Evolutionary conservation across 768 basidiomycete genomes (phyloP).

Genomic region (Gyrodon lividus): DNA sequence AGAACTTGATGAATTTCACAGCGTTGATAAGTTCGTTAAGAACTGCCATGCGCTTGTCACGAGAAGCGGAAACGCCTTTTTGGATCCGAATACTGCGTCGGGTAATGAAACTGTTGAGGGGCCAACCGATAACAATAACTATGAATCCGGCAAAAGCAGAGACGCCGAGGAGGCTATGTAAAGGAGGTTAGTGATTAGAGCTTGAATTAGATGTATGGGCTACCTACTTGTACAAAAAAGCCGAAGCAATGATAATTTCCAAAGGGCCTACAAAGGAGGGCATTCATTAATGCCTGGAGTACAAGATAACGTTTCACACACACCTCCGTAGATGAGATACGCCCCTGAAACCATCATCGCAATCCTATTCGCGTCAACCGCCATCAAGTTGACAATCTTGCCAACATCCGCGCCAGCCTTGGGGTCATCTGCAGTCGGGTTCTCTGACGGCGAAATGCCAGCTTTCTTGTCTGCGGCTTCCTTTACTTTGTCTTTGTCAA

Average conservation of each 20-base stretch:
- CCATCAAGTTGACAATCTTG: constrained; percentile 90
- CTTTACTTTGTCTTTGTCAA: constrained; percentile 47
- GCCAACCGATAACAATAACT: constrained; percentile 39
- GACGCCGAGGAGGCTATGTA: constrained; percentile 49
- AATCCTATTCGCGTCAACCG: constrained; percentile 68
- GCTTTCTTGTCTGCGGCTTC: constrained; percentile 23
- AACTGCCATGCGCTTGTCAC: constrained; percentile 44
- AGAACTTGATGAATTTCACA: constrained; percentile 43
- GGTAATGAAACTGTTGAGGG: constrained; percentile 41
- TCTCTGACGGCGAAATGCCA: constrained; percentile 22
- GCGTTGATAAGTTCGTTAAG: constrained; percentile 46
- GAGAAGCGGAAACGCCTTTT: constrained; percentile 31
- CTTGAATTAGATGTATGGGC: neutral
- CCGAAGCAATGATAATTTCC: constrained; percentile 68
- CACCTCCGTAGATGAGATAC: constrained; percentile 70
- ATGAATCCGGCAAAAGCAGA: constrained; percentile 47
- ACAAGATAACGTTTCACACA: constrained; percentile 9
- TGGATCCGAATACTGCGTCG: constrained; percentile 38
- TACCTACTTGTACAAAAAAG: constrained; percentile 73
- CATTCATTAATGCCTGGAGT: neutral
- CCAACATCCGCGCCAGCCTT: constrained; percentile 83
- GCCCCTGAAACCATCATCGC: constrained; percentile 51
- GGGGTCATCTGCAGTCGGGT: constrained; percentile 42
- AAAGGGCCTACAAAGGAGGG: constrained; percentile 52
- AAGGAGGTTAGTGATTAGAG: constrained; percentile 40